Evolutionary conservation across 352 stramenopile genomes (phyloP), one percentile per base, ranked within the genome.

Genomic region (Phytopythium helicoides): DNA sequence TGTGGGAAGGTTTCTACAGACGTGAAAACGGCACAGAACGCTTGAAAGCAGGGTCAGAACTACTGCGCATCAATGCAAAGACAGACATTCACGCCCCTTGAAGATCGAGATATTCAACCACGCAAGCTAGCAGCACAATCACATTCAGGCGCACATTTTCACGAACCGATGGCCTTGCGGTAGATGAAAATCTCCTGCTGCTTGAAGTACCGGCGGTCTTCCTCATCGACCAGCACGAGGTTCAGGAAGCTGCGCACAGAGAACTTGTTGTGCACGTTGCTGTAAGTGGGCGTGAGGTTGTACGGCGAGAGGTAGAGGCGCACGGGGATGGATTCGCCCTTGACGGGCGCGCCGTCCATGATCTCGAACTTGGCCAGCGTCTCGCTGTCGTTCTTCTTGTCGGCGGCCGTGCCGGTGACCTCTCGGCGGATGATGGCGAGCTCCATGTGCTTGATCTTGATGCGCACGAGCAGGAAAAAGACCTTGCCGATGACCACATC

Each of bases 391-490:
- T 87, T 98, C 53, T 96, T 78, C 56, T 82, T 76, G 33, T 96
- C 89, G 2, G 68, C 56, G 0, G 78, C 81, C 11, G 64, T 37
- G 9, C 94, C 93, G 38, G 95, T 88, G 18, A 92, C 92, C 64
- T 99, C 96, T 34, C 96, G 84, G 38, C 97, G 94, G 52, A 99
- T 87, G 48, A 99, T 97, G 16, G 95, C 94, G 42, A 99, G 69
- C 78, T 99, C 96, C 96, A 99, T 98, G 71, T 98, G 90, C 63
- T 99, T 99, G 73, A 99, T 99, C 76, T 99, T 99, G 72, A 99
- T 99, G 23, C 94, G 81, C 45, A 99, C 96, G 38, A 99, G 69
- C 25, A 98, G 58, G 63, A 99, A 99, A 62, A 98, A 97, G 54
- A 99, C 97, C 64, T 98, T 98, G 47, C 96, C 97, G 11, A 96